Base-by-base conservation (phyloP, 257 asterid genomes). In the Salvia rosmarinus region DNA sequence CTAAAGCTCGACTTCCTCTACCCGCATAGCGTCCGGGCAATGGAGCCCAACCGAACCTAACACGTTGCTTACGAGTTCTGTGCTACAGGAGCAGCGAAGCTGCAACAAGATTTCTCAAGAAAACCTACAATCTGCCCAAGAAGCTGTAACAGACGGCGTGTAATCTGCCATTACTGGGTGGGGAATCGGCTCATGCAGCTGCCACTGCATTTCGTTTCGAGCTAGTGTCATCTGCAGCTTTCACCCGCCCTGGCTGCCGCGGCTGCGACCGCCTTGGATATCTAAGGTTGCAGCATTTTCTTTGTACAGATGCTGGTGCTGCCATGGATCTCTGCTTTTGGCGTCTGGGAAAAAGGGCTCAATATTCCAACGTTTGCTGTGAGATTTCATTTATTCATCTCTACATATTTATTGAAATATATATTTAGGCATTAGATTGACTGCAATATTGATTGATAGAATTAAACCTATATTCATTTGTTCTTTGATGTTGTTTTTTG, bases 11-110 rank as follows among this genome's bases (percentile, higher is more conserved):
- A 62, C 87, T 95, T 65, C 99, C 98, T 11, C 81, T 95, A 55
- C 99, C 99, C 46, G 89, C 98, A 56, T n/a, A n/a, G 91, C 98
- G 0, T 88, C 99, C 0, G 99, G 96, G 49, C 96, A 91, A 61
- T 95, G 99, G 99, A 88, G 76, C 76, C 82, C 96, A 2, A 79
- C 89, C 1, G 99, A 95, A 55, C 95, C 99, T 1, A 95, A 95
- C 82, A 95, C 97, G 0, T 77, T 95, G 79, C n/a, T 59, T 95
- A 80, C 85, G 99, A 32, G 91, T 95, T 82, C 64, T 89, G 74
- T 95, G 99, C 78, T 79, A 91, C 79, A 87, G 99, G 76, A 87
- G 89, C 20, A 97, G 91, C 25, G 99, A 91, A 16, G 86, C 92
- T 58, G 98, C 99, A 42, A 69, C 99, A 0, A 95, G 80, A 82